Evolutionary conservation across 257 asterid genomes (phyloP).

Genomic region (Nemophila menziesii): DNA sequence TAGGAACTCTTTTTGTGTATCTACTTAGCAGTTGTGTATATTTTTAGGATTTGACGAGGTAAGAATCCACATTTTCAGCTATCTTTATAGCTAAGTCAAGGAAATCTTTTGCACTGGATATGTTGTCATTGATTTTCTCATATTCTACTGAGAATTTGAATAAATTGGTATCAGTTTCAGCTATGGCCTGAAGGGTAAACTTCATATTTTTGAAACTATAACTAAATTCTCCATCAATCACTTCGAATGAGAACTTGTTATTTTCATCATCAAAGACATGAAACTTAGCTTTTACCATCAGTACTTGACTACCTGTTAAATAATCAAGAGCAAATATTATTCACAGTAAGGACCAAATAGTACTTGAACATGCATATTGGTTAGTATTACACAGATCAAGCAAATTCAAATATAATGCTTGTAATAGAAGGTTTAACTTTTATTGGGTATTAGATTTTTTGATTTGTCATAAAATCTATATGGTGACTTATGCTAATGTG

Average conservation of each 20-base stretch:
- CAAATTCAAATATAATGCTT: too few species aligned
- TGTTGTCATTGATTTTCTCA: slow-evolving; percentile 36
- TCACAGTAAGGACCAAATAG: too few species aligned
- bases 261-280: slow-evolving; percentile 34
- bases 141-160: slow-evolving; percentile 44
- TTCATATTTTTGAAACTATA: slow-evolving; percentile 34
- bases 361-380: too few species aligned
- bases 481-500: too few species aligned
- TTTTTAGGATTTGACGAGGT: slow-evolving; percentile 21
- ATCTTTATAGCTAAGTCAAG: slow-evolving; percentile 27
- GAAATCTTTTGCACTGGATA: slow-evolving; percentile 36
- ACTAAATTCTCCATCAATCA: slow-evolving; percentile 41
- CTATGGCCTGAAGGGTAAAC: slow-evolving; percentile 27
- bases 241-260: slow-evolving; percentile 30
- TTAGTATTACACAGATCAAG: too few species aligned
- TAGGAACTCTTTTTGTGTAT: too few species aligned
- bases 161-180: slow-evolving; percentile 9
- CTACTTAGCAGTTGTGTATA: not conserved
- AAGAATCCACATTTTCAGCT: slow-evolving; percentile 37
- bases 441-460: too few species aligned
- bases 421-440: too few species aligned
- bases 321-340: too few species aligned
- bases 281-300: slow-evolving; percentile 27
- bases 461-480: too few species aligned
- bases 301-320: slow-evolving; percentile 15